These are phyloP conservation scores for Aspergillus thermomutatus DNA, from an alignment of 2,329 filamentous ascomycete species.

Conservation along the genomic window DNA sequence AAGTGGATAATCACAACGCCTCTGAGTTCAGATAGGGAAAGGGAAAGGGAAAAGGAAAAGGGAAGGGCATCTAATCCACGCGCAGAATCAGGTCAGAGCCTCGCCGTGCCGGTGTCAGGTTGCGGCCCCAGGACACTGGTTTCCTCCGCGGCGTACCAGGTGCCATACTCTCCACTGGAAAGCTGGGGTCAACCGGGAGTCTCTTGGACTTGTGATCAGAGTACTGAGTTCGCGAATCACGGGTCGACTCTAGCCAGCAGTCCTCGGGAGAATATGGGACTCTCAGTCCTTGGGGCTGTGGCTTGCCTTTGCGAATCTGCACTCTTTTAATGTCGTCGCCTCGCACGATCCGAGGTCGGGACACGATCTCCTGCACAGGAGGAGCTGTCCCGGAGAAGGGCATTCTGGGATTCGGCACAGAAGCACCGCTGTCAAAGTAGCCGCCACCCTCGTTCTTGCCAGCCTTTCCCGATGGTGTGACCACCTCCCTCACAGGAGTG, in stretches of 20 bases:
- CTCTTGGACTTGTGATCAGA: constrained; percentile 1
- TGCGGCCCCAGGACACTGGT: constrained; percentile 22
- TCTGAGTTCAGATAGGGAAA: not conserved
- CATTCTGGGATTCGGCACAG: constrained; percentile 19
- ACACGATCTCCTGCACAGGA: constrained; percentile 28
- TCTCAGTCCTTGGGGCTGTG: constrained; percentile 20
- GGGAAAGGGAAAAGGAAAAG: not conserved
- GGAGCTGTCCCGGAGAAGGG: constrained; percentile 19
- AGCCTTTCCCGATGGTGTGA: constrained; percentile 13
- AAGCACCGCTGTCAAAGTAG: not conserved
- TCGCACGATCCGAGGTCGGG: constrained; percentile 30
- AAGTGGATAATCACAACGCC: not conserved
- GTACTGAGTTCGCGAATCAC: not conserved
- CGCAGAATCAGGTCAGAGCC: constrained; percentile 31
- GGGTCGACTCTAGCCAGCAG: constrained; percentile 23
- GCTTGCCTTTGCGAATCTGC: constrained; percentile 28
- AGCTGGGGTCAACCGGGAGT: constrained; percentile 5
- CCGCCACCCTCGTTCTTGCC: constrained; percentile 4
- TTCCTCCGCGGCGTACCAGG: constrained; percentile 20
- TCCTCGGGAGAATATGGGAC: constrained; percentile 29
- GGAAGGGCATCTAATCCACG: constrained; percentile 23
- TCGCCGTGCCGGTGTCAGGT: constrained; percentile 29
- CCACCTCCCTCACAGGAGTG: constrained; percentile 20
- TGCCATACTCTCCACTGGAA: constrained; percentile 2
- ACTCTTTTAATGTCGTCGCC: constrained; percentile 32